Percentiles rank a stretch among this genome's conserved stretches.
phyloP scores from a whole-genome alignment of 257 asterid genomes.

The Cinchona pubescens region DNA sequence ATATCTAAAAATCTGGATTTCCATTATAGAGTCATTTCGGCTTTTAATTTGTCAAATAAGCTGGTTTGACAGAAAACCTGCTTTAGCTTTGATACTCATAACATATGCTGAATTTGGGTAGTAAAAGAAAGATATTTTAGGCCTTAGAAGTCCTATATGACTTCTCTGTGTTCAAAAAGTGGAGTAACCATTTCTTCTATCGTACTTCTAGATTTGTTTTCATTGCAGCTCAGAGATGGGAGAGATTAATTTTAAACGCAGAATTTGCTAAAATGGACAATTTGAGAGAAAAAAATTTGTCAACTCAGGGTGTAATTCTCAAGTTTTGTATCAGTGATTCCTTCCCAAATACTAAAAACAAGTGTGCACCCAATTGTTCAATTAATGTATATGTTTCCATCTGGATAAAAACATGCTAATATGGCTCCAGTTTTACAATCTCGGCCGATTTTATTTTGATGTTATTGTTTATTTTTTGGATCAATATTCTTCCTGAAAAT shows the following conservation, averaged over 20 bases:
- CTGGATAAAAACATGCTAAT: neutral
- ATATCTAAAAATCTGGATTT: neutral
- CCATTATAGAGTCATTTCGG: neutral
- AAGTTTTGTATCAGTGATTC: neutral
- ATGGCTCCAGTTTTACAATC: neutral
- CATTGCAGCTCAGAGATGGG: neutral
- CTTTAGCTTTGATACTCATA: neutral
- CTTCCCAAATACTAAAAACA: neutral
- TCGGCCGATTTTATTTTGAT: neutral
- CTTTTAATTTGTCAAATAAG: neutral
- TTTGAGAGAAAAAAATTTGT: neutral
- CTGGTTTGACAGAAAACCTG: neutral
- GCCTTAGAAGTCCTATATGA: neutral
- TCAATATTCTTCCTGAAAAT: neutral
- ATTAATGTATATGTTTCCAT: neutral
- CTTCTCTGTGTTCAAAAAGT: neutral
- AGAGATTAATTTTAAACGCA: neutral
- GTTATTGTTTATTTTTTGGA: neutral
- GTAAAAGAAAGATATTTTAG: neutral
- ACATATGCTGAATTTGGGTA: neutral
- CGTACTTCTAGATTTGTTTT: neutral
- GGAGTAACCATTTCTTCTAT: neutral
- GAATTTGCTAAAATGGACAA: neutral
- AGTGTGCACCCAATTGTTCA: neutral
- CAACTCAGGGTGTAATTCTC: neutral